Evolutionary conservation across 2,329 filamentous ascomycete species (phyloP).

Genomic region (Zalaria sp.): DNA sequence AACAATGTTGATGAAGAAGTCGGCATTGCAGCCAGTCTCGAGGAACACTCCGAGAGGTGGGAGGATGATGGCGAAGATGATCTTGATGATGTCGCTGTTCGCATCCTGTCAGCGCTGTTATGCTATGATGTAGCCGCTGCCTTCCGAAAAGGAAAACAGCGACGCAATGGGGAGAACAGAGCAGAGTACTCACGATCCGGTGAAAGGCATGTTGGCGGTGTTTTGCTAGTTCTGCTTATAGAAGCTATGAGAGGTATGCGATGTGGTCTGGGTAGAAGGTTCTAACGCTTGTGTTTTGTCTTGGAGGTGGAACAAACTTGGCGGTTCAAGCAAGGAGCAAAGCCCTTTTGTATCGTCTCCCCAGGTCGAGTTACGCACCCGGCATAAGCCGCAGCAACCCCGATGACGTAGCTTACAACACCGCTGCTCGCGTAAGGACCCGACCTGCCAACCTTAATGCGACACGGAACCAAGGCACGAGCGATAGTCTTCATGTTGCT

Average conservation of each 20-base stretch:
- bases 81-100: conserved; percentile 59
- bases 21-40: conserved; percentile 75
- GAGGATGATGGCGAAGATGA: conserved; percentile 78
- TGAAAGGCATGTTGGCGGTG: conserved; percentile 42
- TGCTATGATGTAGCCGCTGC: conserved; percentile 1
- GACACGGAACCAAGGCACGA: too few relatives aligned
- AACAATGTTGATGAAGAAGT: conserved; percentile 86
- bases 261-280: not conserved
- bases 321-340: not conserved
- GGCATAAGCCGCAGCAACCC: not conserved
- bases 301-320: too few relatives aligned
- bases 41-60: conserved; percentile 89
- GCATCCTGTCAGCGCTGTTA: conserved; percentile 7
- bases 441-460: too few relatives aligned
- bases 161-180: conserved; percentile 1
- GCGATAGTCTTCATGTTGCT: too few relatives aligned
- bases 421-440: too few relatives aligned
- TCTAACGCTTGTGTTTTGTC: not conserved
- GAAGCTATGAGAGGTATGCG: not conserved
- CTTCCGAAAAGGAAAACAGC: conserved; percentile 5
- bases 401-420: not conserved
- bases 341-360: not conserved
- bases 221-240: not conserved
- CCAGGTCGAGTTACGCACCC: not conserved
- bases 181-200: conserved; percentile 32